Conservation (phyloP, 1,284 basidiomycete species). For the Ceratobasidium sp. region DNA sequence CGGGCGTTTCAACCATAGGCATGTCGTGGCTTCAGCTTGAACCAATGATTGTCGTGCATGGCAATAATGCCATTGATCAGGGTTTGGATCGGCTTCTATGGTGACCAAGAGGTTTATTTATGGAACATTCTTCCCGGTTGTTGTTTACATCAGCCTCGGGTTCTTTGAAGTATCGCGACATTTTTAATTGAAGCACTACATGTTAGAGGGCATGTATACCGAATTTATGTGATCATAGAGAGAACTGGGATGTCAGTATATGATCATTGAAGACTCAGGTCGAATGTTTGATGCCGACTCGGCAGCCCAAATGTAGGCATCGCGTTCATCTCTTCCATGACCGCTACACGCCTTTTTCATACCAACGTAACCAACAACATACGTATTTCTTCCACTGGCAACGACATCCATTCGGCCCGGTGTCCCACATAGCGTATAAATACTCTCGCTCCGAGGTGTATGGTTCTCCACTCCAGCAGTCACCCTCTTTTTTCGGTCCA, state of each 20-base stretch:
- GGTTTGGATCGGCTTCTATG: not conserved
- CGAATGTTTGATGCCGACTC: too few species aligned
- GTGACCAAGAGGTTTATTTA: not conserved
- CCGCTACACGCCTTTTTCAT: not conserved
- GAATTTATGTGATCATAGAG: not conserved
- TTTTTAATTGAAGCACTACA: too few species aligned
- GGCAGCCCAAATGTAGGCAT: too few species aligned
- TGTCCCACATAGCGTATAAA: not conserved
- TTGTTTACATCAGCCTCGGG: not conserved
- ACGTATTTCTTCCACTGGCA: not conserved
- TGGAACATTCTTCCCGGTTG: not conserved
- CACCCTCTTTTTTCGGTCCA: constrained; percentile 16
- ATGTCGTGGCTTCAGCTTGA: not conserved
- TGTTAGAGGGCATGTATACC: not conserved
- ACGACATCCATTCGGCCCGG: not conserved
- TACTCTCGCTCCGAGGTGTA: not conserved
- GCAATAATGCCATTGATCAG: not conserved
- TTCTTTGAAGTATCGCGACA: not conserved
- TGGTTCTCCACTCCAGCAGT: constrained; percentile 33
- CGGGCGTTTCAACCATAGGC: not conserved
- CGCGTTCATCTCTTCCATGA: not conserved
- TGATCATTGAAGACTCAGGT: too few species aligned
- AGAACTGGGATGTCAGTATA: too few species aligned
- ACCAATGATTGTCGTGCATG: not conserved
- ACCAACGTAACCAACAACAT: not conserved